These are phyloP conservation scores for Trichophyton mentagrophytes DNA, from an alignment of 2,329 filamentous ascomycete genomes.

Conservation along the genomic window DNA sequence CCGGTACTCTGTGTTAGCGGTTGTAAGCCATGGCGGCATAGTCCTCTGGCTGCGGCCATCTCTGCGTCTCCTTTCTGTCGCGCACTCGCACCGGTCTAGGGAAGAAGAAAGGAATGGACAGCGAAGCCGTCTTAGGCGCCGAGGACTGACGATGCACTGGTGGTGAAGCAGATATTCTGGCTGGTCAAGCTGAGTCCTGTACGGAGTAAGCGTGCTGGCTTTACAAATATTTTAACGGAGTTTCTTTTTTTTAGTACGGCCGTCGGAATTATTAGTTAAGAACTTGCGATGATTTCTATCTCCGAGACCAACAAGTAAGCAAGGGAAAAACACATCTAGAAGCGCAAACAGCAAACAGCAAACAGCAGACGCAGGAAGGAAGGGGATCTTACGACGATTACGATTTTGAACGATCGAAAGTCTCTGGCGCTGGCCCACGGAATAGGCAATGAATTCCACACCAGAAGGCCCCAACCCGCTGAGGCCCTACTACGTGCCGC, in stretches of 20 bases:
- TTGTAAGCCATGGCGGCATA: conserved; percentile 1
- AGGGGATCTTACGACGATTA: conserved; percentile 12
- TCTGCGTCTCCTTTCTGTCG: neutral
- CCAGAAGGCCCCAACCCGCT: conserved; percentile 46
- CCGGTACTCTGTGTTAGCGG: neutral
- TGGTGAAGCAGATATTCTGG: neutral
- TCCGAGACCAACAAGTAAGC: neutral
- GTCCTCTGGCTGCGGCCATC: neutral
- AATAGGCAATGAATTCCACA: conserved; percentile 32
- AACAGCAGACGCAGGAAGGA: neutral
- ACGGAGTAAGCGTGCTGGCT: neutral
- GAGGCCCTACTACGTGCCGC: conserved; percentile 50
- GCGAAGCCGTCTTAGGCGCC: neutral
- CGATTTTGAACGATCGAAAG: neutral
- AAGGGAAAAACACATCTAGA: conserved; percentile 9
- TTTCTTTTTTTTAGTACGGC: neutral
- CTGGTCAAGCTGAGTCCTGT: neutral
- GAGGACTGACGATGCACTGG: neutral
- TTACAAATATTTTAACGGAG: neutral
- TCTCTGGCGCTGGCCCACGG: conserved; percentile 2
- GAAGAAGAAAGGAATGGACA: neutral
- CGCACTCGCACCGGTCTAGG: neutral
- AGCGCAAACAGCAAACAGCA: conserved; percentile 11
- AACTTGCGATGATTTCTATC: neutral
- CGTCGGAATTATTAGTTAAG: neutral